Evolutionary conservation across 2,329 filamentous ascomycete species (phyloP), one percentile per base, ranked within the genome.

Genomic region (Claviceps monticola): DNA sequence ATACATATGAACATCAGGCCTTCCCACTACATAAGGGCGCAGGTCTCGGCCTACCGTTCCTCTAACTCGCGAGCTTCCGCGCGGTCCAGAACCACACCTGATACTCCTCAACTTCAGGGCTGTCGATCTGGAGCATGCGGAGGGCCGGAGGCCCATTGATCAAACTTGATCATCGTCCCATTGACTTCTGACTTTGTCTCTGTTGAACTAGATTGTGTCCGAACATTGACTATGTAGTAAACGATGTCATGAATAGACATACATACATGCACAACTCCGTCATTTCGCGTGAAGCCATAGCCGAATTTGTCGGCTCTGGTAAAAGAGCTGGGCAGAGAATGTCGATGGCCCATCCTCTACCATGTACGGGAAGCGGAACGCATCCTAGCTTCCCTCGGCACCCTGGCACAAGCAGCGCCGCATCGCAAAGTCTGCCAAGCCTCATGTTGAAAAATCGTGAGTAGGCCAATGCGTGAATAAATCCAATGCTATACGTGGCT

Each of bases 221-320:
- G 19, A 19, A 19, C 19, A 19, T 19, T 19, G 19, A 19, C 19
- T 19, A n/a, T n/a, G n/a, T n/a, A 19, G 19, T 19, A 19, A 74
- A 95, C 14, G 75, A 80, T 48, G 95, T 96, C 70, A 96, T 96
- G 90, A 76, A 88, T 64, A 78, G 75, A 16, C 90, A 96, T 68
- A 19, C 19, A 19, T 72, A 72, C 50, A 95, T 96, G 64, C 78
- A 85, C 66, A 81, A 84, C 56, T 93, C 86, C 1, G 86, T 95
- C 49, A 81, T 96, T 56, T 93, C 87, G 0, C 21, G 90, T 90
- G 14, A 96, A 96, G 62, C 90, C 90, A 0, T 96, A 90, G 90
- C 76, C 96, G 2, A 90, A 96, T 67, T 96, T 95, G 69, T 95
- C 0, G 64, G 72, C 9, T 63, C 79, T 0, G 57, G 85, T 86